Conservation (phyloP, 192 early-diverging fungal species). For the Coemansia guatemalensis region DNA sequence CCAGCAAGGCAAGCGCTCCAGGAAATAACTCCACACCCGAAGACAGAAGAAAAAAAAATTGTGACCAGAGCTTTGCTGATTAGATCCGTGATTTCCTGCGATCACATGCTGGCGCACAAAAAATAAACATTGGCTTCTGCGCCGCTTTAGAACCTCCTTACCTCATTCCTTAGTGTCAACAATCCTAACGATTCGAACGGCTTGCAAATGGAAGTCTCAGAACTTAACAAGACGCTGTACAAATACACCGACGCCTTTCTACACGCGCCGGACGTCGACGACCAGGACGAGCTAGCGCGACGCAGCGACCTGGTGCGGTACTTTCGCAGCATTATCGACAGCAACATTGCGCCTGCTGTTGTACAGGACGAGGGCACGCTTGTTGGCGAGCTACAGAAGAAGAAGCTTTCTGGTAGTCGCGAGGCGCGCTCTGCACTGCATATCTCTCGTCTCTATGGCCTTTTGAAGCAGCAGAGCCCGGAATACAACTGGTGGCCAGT, state of each 20-base stretch:
- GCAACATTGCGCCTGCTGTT: slow-evolving; percentile 30
- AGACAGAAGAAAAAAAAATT: slow-evolving; percentile 5
- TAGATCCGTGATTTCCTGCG: neutral
- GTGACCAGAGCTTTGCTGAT: neutral
- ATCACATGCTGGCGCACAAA: neutral
- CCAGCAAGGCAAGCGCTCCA: too few relatives aligned
- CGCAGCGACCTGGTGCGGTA: slow-evolving; percentile 26
- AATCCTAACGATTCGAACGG: neutral
- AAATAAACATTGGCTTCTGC: neutral
- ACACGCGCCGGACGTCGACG: slow-evolving; percentile 3
- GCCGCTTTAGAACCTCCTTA: neutral
- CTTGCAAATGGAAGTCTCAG: slow-evolving; percentile 13
- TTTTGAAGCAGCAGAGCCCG: slow-evolving; percentile 35
- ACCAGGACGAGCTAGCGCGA: slow-evolving; percentile 21
- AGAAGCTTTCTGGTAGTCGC: slow-evolving; percentile 8
- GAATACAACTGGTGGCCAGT: slow-evolving; percentile 48
- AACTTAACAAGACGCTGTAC: slow-evolving; percentile 38
- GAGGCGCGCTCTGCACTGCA: slow-evolving; percentile 29
- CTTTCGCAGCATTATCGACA: slow-evolving; percentile 40
- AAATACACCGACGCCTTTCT: slow-evolving; percentile 48
- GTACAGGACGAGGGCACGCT: slow-evolving; percentile 22
- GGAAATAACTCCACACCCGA: neutral
- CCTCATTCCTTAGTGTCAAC: neutral
- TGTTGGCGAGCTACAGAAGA: slow-evolving; percentile 44
- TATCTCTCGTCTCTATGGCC: slow-evolving; percentile 25